Base-by-base conservation (phyloP, 306 rosid genomes). In the Cucurbita pepo region DNA sequence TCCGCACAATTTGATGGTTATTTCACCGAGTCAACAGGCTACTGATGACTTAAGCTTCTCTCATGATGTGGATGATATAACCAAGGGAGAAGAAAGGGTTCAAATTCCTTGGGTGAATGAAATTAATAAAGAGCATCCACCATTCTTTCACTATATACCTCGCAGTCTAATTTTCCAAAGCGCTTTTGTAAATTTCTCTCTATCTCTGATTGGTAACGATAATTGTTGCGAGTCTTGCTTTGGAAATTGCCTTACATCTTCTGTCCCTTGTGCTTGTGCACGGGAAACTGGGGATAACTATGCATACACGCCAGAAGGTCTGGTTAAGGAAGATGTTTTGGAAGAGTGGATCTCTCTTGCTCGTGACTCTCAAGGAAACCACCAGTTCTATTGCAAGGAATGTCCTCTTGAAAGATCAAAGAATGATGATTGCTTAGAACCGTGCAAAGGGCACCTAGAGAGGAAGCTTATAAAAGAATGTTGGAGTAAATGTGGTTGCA, bases 401-500 rank as follows among this genome's bases (percentile, higher is more conserved):
- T 94, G 99, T 78, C 97, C 97, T 0, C 77, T 86, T 56, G 97
- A 91, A 82, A 89, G 79, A 66, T 65, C 85, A 40, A 89, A 83
- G 85, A 83, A 79, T 63, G 92, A 86, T 75, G 89, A 79, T 75
- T 88, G 81, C 77, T 72, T 81, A 64, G 97, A 91, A 84, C 88
- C 92, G 62, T 94, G 99, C 83, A 94, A 94, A 83, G 99, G 99
- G 80, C 99, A 94, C 82, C 60, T 83, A 13, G 83, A 78, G 83
- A 85, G 89, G 79, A 85, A 83, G 52, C 87, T 91, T 82, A 85
- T 94, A 47, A 91, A 91, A 71, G 99, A 94, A 79, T 94, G 99
- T 78, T 94, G 99, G 99, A 78, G 85, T 69, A 94, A 88, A 81
- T 94, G 99, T 76, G 96, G 97, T 81, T 94, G 99, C 78, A 83